Evolutionary conservation across 805 yeast species (phyloP).

Genomic region (Wickerhamiella vanderwaltii): DNA sequence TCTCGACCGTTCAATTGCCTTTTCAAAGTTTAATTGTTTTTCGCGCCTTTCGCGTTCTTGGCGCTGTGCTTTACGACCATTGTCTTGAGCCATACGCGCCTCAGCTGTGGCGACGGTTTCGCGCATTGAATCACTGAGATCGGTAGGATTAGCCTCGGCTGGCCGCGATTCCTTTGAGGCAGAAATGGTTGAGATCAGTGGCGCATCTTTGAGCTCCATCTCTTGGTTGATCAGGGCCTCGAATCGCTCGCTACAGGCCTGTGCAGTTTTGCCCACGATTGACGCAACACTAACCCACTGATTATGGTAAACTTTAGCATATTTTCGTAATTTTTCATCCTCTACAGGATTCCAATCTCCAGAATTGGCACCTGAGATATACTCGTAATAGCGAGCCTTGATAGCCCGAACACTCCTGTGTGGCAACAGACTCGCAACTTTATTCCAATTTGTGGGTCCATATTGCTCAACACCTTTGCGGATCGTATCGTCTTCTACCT

Average conservation of each 20-base stretch:
- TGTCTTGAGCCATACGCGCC: constrained; percentile 5
- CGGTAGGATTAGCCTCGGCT: background rate
- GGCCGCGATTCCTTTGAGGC: background rate
- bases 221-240: constrained; percentile 2
- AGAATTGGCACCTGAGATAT: background rate
- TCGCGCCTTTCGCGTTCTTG: constrained; percentile 9
- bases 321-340: background rate
- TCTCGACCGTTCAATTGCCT: background rate
- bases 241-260: constrained; percentile 1
- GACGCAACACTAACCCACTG: background rate
- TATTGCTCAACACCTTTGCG: background rate
- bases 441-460: background rate
- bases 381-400: background rate
- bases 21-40: background rate
- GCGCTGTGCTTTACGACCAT: constrained; percentile 7
- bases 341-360: background rate
- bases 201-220: background rate
- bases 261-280: background rate
- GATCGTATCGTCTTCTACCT: constrained; percentile 3
- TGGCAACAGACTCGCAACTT: background rate
- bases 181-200: background rate
- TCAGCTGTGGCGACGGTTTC: background rate
- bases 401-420: background rate
- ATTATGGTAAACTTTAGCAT: background rate
- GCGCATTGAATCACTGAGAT: background rate